These are phyloP conservation scores for Pseudogymnoascus sp. DNA, from an alignment of 2,329 filamentous ascomycete genomes.

Conservation along the genomic window DNA sequence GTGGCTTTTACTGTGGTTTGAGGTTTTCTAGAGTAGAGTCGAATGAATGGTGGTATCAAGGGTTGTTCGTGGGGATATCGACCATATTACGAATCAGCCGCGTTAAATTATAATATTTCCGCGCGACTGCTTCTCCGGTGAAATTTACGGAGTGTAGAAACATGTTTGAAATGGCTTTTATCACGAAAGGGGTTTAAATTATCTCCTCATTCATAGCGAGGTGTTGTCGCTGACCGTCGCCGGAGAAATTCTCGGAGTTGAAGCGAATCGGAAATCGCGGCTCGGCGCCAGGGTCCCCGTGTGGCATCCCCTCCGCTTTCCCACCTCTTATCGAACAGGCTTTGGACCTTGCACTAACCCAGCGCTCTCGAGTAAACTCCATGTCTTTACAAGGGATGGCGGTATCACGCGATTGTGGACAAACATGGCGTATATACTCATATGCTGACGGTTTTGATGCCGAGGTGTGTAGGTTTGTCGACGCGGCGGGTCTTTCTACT, in stretches of 20 bases:
- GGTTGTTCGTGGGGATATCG: neutral
- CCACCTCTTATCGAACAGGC: neutral
- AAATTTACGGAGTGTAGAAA: neutral
- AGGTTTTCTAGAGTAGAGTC: neutral
- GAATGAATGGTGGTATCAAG: neutral
- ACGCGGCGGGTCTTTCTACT: neutral
- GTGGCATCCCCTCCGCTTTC: neutral
- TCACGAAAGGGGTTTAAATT: neutral
- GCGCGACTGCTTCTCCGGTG: neutral
- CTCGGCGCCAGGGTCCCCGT: neutral
- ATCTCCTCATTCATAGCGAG: neutral
- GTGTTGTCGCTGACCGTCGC: neutral
- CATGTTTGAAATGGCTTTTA: neutral
- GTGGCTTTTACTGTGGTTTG: neutral
- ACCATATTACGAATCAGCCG: neutral
- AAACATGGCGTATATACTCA: conserved; percentile 18
- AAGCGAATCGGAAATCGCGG: conserved; percentile 5
- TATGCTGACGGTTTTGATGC: neutral
- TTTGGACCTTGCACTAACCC: neutral
- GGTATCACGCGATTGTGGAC: neutral
- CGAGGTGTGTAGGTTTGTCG: neutral
- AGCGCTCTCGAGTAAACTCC: neutral
- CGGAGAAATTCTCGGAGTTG: conserved; percentile 15
- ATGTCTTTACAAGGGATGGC: neutral
- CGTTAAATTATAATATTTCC: neutral